Evolutionary conservation across 345 rosid species (phyloP).

Genomic region (Aegle marmelos): DNA sequence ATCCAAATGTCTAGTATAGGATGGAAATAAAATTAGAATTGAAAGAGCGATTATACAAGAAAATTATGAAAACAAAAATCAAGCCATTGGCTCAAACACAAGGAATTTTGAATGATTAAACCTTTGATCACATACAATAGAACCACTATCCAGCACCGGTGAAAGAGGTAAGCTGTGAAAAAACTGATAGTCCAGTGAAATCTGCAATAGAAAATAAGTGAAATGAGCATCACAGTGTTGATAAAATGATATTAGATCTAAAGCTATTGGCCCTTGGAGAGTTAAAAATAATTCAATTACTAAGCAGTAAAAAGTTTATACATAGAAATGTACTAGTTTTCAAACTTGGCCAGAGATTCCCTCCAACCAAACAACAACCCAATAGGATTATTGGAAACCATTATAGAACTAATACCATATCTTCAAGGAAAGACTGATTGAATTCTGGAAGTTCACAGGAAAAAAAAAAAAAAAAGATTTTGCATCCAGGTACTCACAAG

Average conservation of each 20-base stretch:
- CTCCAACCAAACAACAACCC: not conserved
- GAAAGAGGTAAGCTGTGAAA: constrained; percentile 78
- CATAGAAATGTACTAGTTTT: not conserved
- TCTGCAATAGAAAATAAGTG: constrained; percentile 41
- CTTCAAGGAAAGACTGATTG: not conserved
- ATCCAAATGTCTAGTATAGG: constrained; percentile 47
- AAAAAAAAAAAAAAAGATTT: not conserved
- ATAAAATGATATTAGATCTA: not conserved
- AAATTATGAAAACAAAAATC: not conserved
- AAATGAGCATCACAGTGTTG: not conserved
- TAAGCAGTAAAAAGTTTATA: not conserved
- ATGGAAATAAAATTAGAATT: constrained; percentile 6
- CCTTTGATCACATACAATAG: constrained; percentile 72
- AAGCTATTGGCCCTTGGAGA: not conserved
- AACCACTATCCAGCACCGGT: constrained; percentile 46
- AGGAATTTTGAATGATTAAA: constrained; percentile 29
- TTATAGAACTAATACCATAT: not conserved
- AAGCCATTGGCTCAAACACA: not conserved
- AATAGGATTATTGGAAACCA: not conserved
- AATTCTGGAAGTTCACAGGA: not conserved
- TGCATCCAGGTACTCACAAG: not conserved
- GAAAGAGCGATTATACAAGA: not conserved
- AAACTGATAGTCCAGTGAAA: constrained; percentile 79
- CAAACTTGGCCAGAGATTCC: not conserved
- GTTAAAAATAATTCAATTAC: not conserved